Conservation (phyloP, 129 eudicot genomes). For the Saussurea involucrata region DNA sequence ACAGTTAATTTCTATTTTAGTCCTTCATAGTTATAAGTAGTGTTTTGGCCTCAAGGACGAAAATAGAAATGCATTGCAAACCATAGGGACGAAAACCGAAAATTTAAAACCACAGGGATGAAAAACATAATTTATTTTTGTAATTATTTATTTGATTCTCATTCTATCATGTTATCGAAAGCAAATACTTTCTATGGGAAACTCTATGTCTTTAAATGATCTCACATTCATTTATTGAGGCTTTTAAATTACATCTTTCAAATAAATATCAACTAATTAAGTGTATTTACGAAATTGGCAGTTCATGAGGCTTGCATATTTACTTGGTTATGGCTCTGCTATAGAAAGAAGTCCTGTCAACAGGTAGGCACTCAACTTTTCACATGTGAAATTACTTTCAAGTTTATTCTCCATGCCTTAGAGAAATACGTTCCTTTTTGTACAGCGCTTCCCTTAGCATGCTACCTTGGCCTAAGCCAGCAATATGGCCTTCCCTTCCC, state of each 20-base stretch:
- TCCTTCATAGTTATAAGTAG: too few species aligned
- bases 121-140: too few species aligned
- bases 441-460: slow-evolving; percentile 93
- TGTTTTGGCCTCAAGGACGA: too few species aligned
- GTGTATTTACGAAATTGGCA: slow-evolving; percentile 39
- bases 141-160: background rate
- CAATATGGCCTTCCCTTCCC: slow-evolving; percentile 89
- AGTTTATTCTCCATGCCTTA: background rate
- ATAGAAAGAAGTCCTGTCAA: slow-evolving; percentile 92
- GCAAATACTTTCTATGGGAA: background rate
- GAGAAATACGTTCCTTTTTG: background rate
- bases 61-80: too few species aligned
- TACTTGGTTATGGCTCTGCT: slow-evolving; percentile 83
- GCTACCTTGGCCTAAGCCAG: slow-evolving; percentile 98
- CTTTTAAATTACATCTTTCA: slow-evolving; percentile 1
- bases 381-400: background rate
- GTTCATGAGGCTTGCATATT: slow-evolving; percentile 97
- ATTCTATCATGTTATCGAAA: background rate
- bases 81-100: too few species aligned
- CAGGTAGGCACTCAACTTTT: slow-evolving; percentile 46
- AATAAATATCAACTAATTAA: slow-evolving; percentile 11
- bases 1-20: too few species aligned
- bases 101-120: too few species aligned
- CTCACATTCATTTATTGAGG: background rate
- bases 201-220: background rate